These are phyloP conservation scores for Olyra latifolia DNA, from an alignment of 176 grass and related monocot species.

Conservation along the genomic window DNA sequence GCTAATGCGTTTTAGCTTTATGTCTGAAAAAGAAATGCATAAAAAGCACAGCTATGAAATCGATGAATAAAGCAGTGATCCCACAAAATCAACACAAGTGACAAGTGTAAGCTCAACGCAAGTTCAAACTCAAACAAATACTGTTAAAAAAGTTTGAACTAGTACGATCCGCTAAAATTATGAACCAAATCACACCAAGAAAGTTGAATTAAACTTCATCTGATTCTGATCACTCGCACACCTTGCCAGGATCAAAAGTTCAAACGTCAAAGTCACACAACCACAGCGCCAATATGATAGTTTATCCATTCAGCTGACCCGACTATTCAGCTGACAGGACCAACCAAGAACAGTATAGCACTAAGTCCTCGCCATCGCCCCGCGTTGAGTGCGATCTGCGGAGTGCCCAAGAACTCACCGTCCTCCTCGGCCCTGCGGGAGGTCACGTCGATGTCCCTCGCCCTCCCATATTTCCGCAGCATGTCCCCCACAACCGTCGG, in stretches of 20 bases:
- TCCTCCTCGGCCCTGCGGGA: slow-evolving; percentile 59
- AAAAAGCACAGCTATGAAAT: background rate
- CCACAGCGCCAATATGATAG: background rate
- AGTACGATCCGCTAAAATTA: background rate
- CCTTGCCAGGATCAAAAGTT: background rate
- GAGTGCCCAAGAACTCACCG: slow-evolving; percentile 40
- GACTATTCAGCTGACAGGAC: background rate
- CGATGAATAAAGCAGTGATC: background rate
- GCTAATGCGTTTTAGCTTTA: background rate
- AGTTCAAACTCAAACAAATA: background rate
- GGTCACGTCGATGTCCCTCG: slow-evolving; percentile 37
- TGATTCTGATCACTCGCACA: slow-evolving; percentile 22
- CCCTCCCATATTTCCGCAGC: slow-evolving; percentile 5
- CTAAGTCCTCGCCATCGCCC: background rate
- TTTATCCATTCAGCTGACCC: background rate
- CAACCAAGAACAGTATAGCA: background rate
- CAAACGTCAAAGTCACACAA: slow-evolving; percentile 2
- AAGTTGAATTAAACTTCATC: slow-evolving; percentile 32
- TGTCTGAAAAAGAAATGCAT: background rate
- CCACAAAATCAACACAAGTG: background rate
- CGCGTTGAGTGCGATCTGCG: slow-evolving; percentile 13
- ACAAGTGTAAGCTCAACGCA: background rate
- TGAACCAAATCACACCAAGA: background rate
- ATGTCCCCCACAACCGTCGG: background rate
- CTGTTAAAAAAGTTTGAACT: background rate